phyloP scores from a whole-genome alignment of 371 early-diverging fungal species.

The Saksenaea vasiformis region DNA sequence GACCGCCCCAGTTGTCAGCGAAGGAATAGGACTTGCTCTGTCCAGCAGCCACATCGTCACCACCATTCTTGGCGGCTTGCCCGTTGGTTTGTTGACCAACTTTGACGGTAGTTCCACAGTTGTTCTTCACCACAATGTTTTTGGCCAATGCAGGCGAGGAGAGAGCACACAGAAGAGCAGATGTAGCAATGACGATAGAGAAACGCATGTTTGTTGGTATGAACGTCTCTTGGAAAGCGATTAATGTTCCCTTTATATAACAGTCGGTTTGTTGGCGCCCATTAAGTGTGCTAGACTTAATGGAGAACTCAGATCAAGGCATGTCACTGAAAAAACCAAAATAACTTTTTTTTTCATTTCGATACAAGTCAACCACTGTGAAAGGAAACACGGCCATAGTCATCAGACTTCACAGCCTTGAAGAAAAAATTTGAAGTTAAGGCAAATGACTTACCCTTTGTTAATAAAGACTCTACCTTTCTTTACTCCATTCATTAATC shows the following conservation, averaged over 20 bases:
- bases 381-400: not conserved
- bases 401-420: not conserved
- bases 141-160: constrained; percentile 7
- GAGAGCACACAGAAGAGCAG: not conserved
- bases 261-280: not conserved
- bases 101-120: constrained; percentile 22
- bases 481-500: not conserved
- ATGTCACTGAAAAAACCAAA: not conserved
- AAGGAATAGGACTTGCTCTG: constrained; percentile 13
- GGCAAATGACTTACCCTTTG: not conserved
- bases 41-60: not conserved
- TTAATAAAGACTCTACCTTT: not conserved
- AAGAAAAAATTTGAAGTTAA: not conserved
- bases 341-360: not conserved
- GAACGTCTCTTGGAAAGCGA: not conserved
- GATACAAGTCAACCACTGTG: not conserved
- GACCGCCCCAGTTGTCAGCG: constrained; percentile 28
- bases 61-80: not conserved
- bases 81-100: constrained; percentile 31
- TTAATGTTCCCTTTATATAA: not conserved
- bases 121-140: constrained; percentile 11
- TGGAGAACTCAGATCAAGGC: not conserved
- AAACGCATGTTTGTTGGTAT: not conserved
- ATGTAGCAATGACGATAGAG: not conserved
- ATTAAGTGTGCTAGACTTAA: not conserved